Base-by-base conservation (phyloP, 2,329 filamentous ascomycete species). In the Aspergillus fischeri region DNA sequence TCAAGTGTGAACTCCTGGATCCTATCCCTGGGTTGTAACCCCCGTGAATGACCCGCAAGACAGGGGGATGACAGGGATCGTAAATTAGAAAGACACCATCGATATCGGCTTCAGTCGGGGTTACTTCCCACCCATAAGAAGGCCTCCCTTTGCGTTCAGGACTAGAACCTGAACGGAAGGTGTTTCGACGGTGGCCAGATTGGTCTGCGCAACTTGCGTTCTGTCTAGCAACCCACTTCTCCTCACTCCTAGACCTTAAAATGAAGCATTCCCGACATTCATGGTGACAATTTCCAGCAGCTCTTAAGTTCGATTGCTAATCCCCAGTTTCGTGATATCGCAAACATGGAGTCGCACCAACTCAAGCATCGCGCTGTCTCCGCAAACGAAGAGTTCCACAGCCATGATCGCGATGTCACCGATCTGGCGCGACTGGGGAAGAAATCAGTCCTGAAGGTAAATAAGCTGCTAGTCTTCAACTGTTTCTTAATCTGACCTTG, bases 351-450 rank as follows among this genome's bases (percentile, higher is more conserved):
- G 6, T 52, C 50, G 17, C 47, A 56, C 17, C 51, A 59, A 35
- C 21, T 56, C 53, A 54, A 60, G 11, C 29, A 52, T 21, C 35
- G 28, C 21, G 24, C 27, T 20, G 3, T 38, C 28, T 53, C 45
- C 21, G 48, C 27, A 10, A 44, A 55, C 27, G 28, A 42, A 20
- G 47, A 52, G 47, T 27, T 51, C 11, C 11, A 11, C 4, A 38
- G 50, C n/a, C 51, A 55, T 21, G 52, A 58, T 21, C 55, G 52
- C 17, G 63, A 65, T 55, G 49, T 55, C 17, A 6, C 51, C 5
- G 47, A 56, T 24, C 55, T 65, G n/a, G 62, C 56, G 20, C 52
- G 62, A 17, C 11, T 65, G 49, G 63, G 63, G 4, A 65, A 65
- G 54, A 64, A 60, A 44, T 44, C 60, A 9, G 59, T 64, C 42